A percentile compares a stretch with the other conserved stretches of the same genome.
Conservation (phyloP, 768 basidiomycete species). For the Kwoniella botswanensis region DNA sequence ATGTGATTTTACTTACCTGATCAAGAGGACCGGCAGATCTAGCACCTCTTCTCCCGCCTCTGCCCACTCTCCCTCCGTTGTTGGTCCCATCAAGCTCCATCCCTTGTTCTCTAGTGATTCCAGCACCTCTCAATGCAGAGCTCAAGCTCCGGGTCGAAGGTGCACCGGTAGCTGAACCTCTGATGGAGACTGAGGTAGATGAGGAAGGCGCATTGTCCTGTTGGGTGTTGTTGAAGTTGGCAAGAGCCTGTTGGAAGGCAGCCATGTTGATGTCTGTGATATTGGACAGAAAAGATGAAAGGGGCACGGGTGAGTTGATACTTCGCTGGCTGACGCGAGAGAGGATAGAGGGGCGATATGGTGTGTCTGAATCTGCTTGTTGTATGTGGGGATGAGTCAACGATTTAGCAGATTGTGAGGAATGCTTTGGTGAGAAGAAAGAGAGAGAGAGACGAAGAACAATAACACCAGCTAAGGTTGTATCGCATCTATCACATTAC, state of each 20-base stretch:
- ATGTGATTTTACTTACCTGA: constrained; percentile 40
- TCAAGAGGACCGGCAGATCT: constrained; percentile 41
- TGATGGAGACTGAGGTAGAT: constrained; percentile 33
- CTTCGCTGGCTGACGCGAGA: background rate
- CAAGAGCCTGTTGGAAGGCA: constrained; percentile 45
- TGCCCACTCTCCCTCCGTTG: constrained; percentile 29
- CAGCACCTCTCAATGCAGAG: constrained; percentile 43
- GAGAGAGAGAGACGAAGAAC: background rate
- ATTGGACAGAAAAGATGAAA: no score
- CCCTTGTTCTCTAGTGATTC: constrained; percentile 31
- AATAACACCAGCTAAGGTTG: no score
- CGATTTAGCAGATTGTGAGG: no score
- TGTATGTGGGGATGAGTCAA: no score
- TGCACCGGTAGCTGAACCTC: constrained; percentile 37
- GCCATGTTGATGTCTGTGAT: constrained; percentile 14
- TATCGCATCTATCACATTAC: no score
- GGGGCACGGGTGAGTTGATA: no score
- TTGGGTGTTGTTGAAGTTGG: constrained; percentile 20
- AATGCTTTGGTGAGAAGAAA: no score
- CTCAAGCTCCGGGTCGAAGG: constrained; percentile 19
- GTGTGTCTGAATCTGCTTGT: no score
- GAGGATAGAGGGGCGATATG: no score
- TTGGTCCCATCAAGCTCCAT: constrained; percentile 51
- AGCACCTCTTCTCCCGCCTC: constrained; percentile 31
- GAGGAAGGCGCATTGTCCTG: constrained; percentile 8